These are phyloP conservation scores for Fusarium sp. DNA, from an alignment of 2,329 filamentous ascomycete genomes.

Conservation along the genomic window DNA sequence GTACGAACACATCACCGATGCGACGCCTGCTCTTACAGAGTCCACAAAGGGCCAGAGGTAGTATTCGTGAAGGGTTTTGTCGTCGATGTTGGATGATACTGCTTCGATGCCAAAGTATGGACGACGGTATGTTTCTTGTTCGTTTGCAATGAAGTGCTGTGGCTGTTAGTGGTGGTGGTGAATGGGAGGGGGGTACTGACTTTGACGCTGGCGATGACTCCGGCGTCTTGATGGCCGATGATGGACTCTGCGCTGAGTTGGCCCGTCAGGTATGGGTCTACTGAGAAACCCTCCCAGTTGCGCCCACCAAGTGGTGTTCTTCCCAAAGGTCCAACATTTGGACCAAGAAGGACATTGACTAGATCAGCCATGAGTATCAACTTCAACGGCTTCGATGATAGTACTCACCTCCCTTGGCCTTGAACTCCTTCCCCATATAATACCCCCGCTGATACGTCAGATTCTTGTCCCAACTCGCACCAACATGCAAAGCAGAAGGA, in stretches of 20 bases:
- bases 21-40: conserved; percentile 65
- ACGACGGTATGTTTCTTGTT: conserved; percentile 64
- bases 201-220: conserved; percentile 81
- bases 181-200: conserved; percentile 26
- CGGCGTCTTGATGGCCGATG: conserved; percentile 78
- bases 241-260: conserved; percentile 77
- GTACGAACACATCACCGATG: conserved; percentile 74
- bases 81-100: conserved; percentile 70
- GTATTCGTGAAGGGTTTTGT: conserved; percentile 71
- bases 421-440: conserved; percentile 67
- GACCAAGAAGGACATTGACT: conserved; percentile 76
- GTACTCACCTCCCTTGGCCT: conserved; percentile 65
- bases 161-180: rapidly evolving
- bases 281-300: conserved; percentile 80
- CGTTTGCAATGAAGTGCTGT: conserved; percentile 67
- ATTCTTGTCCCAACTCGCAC: conserved; percentile 63
- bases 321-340: conserved; percentile 76
- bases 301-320: conserved; percentile 76
- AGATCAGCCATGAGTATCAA: no score
- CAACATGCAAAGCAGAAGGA: conserved; percentile 58
- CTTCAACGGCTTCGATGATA: no score
- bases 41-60: conserved; percentile 75
- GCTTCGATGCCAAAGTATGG: conserved; percentile 58
- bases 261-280: conserved; percentile 77
- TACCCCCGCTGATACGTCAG: conserved; percentile 61